Percentiles rank a stretch among this genome's conserved stretches.
Conservation (phyloP, 75 land plant genomes). For the Gnetum montanum region DNA sequence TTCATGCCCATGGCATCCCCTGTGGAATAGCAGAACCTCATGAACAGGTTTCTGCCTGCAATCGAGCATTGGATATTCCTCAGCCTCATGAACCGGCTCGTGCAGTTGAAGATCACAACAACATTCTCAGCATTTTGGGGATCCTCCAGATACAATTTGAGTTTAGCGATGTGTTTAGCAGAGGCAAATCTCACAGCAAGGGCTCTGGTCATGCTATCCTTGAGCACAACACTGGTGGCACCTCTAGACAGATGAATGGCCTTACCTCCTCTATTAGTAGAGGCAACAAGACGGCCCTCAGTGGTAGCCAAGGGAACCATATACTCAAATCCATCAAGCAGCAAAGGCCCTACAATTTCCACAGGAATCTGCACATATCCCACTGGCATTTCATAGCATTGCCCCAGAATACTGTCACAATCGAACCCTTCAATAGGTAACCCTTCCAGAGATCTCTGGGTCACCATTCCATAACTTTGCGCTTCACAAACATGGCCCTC, state of each 20-base stretch:
- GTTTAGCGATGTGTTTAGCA: constrained; percentile 49
- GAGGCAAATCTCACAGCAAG: constrained; percentile 57
- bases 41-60: constrained; percentile 76
- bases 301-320: constrained; percentile 85
- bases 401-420: constrained; percentile 54
- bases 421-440: constrained; percentile 63
- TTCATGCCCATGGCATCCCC: constrained; percentile 99
- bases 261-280: constrained; percentile 80
- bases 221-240: constrained; percentile 35
- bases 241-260: constrained; percentile 64
- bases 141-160: constrained; percentile 72
- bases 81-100: constrained; percentile 81
- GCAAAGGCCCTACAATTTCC: constrained; percentile 65
- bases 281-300: constrained; percentile 75
- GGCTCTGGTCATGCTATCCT: constrained; percentile 75
- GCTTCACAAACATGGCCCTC: constrained; percentile 45
- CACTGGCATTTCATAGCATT: constrained; percentile 81
- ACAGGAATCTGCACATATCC: constrained; percentile 78
- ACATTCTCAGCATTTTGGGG: constrained; percentile 49
- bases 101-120: constrained; percentile 64
- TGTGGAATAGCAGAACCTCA: constrained; percentile 71
- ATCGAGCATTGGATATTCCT: constrained; percentile 56
- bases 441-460: constrained; percentile 46
- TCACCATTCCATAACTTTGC: constrained; percentile 33
- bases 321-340: constrained; percentile 57